Conservation (phyloP, 2,329 filamentous ascomycete genomes). For the Paraconiothyrium sp. region DNA sequence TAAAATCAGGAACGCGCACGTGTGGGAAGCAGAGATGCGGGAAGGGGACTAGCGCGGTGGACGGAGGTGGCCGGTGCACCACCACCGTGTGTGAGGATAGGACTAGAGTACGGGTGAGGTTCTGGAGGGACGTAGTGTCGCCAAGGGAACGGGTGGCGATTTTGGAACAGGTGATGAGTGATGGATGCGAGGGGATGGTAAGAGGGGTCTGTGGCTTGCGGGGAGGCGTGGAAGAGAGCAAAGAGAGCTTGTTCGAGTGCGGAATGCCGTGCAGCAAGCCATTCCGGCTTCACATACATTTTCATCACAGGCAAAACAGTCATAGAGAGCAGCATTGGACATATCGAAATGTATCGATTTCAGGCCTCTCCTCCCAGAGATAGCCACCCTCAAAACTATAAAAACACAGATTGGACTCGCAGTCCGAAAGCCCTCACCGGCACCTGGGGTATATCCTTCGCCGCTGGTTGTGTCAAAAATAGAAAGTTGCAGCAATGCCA, state of each 20-base stretch:
- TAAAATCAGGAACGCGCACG: neutral
- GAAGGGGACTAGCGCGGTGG: too few relatives aligned
- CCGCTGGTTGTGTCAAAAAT: conserved; percentile 40
- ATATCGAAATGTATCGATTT: neutral
- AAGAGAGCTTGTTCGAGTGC: too few relatives aligned
- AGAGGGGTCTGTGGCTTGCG: neutral
- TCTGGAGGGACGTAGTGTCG: too few relatives aligned
- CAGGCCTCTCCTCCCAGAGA: neutral
- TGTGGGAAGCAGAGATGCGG: neutral
- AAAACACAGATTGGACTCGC: conserved; percentile 13
- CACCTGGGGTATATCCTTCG: conserved; percentile 45
- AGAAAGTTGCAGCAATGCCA: neutral
- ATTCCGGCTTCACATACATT: neutral
- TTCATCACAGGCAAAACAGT: neutral
- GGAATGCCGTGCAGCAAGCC: too few relatives aligned
- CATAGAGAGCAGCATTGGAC: neutral
- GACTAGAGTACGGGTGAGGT: too few relatives aligned
- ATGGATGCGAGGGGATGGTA: neutral
- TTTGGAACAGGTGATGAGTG: too few relatives aligned
- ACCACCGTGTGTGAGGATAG: too few relatives aligned
- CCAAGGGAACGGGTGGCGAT: too few relatives aligned
- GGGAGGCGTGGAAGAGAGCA: too few relatives aligned
- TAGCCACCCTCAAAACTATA: neutral
- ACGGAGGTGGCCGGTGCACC: neutral
- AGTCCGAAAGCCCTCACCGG: conserved; percentile 42